Percentiles rank a stretch among this genome's conserved stretches.
Conservation (phyloP, 495 filamentous ascomycete species). For the Penicillium chermesinum region DNA sequence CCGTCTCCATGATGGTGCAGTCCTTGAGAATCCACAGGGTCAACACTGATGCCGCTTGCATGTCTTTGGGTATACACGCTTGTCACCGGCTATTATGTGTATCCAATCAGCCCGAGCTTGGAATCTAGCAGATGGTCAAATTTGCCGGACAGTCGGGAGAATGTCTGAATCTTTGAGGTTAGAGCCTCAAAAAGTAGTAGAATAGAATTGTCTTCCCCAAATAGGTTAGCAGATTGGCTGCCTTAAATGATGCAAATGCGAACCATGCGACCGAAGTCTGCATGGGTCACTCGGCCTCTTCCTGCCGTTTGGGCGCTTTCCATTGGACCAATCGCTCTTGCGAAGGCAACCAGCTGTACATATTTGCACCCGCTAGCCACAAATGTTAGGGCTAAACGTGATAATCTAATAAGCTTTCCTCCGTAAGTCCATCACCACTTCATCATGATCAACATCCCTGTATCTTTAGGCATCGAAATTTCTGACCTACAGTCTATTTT, state of each 20-base stretch:
- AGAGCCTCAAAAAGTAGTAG: not conserved
- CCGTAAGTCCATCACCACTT: no score
- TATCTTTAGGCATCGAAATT: no score
- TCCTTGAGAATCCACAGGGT: no score
- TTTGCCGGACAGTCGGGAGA: not conserved
- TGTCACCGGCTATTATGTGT: not conserved
- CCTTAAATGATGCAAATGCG: not conserved
- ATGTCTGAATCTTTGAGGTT: not conserved
- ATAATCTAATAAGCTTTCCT: no score
- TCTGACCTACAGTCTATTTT: no score
- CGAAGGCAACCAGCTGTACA: not conserved
- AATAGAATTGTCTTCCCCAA: not conserved
- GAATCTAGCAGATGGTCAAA: not conserved
- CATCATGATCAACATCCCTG: no score
- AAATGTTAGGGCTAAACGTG: no score
- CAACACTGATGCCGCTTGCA: no score
- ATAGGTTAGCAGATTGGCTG: not conserved
- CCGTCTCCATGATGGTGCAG: not conserved
- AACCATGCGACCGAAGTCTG: not conserved
- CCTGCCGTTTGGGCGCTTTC: not conserved
- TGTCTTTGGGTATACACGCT: not conserved
- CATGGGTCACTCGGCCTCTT: not conserved
- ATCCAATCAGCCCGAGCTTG: not conserved
- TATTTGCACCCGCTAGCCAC: no score
- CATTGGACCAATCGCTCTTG: not conserved